Conservation (phyloP, 306 rosid species). For the Prunus mira region DNA sequence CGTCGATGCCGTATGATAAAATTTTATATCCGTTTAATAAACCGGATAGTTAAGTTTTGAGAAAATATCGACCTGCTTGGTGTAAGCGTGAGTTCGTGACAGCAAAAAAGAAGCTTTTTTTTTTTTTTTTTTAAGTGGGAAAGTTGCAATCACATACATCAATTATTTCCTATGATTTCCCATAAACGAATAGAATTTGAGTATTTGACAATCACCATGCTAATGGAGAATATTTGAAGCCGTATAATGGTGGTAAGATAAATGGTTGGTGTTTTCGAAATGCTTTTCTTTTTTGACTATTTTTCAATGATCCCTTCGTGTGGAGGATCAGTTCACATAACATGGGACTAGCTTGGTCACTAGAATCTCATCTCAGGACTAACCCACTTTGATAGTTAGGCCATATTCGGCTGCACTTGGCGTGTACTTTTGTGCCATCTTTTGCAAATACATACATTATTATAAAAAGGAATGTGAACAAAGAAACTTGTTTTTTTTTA, state of each 20-base stretch:
- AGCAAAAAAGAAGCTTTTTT: background rate
- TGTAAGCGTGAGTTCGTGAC: background rate
- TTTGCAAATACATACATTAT: constrained; percentile 3
- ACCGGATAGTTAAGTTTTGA: background rate
- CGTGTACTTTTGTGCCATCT: constrained; percentile 25
- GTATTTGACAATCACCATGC: background rate
- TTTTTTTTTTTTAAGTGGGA: background rate
- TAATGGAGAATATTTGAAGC: background rate
- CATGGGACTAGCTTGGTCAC: background rate
- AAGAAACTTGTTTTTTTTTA: background rate
- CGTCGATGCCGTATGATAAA: too few relatives aligned
- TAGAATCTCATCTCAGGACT: constrained; percentile 1
- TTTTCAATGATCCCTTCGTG: background rate
- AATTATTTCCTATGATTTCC: background rate
- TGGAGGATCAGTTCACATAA: background rate
- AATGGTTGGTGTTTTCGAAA: background rate
- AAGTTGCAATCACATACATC: background rate
- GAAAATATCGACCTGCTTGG: background rate
- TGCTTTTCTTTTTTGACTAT: background rate
- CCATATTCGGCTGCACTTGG: constrained; percentile 19
- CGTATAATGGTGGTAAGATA: background rate
- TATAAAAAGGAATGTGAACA: background rate
- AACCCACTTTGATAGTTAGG: constrained; percentile 5
- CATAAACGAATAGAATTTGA: background rate
- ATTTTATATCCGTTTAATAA: background rate